Percentiles rank a stretch among this genome's conserved stretches.
Evolutionary conservation across 306 rosid genomes (phyloP).

Genomic region (Fragaria vesca): DNA sequence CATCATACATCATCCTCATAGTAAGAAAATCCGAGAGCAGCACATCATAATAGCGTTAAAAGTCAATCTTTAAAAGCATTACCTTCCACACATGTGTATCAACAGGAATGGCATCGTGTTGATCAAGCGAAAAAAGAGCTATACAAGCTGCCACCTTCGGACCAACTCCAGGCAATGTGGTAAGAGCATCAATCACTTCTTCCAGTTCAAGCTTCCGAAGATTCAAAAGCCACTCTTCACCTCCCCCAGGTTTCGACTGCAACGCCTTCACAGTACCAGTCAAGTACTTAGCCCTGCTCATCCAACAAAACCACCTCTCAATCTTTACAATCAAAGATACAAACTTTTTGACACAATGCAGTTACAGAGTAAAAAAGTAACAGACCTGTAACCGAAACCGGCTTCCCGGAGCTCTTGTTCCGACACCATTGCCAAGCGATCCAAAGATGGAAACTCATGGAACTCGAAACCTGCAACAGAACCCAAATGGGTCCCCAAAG

Average conservation of each 20-base stretch:
- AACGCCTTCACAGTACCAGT: constrained; percentile 63
- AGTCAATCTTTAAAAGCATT: constrained; percentile 16
- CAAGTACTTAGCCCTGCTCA: constrained; percentile 76
- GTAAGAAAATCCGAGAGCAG: not conserved
- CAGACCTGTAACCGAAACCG: constrained; percentile 91
- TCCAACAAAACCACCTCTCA: constrained; percentile 1
- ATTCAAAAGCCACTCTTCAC: constrained; percentile 76
- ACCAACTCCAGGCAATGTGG: constrained; percentile 83
- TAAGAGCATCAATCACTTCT: constrained; percentile 59
- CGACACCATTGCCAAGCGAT: constrained; percentile 53
- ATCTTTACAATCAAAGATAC: not conserved
- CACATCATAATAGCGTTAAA: not conserved
- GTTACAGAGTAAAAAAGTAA: not conserved
- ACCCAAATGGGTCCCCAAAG: constrained; percentile 64
- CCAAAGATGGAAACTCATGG: constrained; percentile 63
- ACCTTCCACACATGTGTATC: constrained; percentile 97
- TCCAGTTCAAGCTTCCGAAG: constrained; percentile 64
- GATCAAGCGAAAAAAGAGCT: constrained; percentile 96
- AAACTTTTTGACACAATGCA: not conserved
- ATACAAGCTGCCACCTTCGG: constrained; percentile 97
- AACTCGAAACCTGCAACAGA: constrained; percentile 61
- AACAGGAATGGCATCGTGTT: constrained; percentile 91
- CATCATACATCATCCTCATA: not conserved
- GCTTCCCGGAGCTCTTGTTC: constrained; percentile 77
- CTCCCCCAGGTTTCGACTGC: constrained; percentile 72